Conservation (phyloP, 129 eudicot genomes). For the Erigeron canadensis region DNA sequence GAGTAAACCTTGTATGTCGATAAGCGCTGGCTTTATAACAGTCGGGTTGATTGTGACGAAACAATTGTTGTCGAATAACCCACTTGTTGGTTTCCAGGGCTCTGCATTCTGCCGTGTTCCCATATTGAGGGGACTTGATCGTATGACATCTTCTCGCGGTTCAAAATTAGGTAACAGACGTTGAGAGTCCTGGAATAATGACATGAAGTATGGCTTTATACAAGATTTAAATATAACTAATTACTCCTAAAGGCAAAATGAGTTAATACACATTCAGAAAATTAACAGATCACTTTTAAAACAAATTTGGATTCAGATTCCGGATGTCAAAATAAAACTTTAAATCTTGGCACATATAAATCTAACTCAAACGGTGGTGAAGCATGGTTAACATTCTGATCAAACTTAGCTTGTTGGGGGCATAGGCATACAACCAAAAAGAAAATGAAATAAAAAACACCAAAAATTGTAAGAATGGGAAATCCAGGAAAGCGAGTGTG, state of each 20-base stretch:
- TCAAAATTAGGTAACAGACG: constrained; percentile 44
- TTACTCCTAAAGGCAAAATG: neutral
- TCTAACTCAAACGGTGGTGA: too few species aligned
- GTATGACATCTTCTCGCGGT: constrained; percentile 43
- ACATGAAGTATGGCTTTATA: neutral
- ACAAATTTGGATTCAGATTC: too few species aligned
- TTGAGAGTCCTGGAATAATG: constrained; percentile 46
- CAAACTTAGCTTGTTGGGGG: too few species aligned
- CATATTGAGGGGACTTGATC: constrained; percentile 40
- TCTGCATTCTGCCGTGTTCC: constrained; percentile 35
- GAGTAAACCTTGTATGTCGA: constrained; percentile 53
- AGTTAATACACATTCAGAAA: neutral
- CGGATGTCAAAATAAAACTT: too few species aligned
- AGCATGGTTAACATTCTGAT: too few species aligned
- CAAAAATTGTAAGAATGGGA: too few species aligned
- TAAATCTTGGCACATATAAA: too few species aligned
- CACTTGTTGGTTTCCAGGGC: constrained; percentile 37
- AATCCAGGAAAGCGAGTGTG: too few species aligned
- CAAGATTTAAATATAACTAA: neutral
- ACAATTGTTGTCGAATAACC: constrained; percentile 28
- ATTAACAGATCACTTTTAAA: too few species aligned
- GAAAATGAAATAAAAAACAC: too few species aligned
- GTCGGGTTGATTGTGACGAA: constrained; percentile 38
- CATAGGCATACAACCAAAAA: too few species aligned
- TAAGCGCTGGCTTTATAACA: constrained; percentile 39